A percentile compares a stretch with the other conserved stretches of the same genome.
These are phyloP conservation scores for Viola pubescens DNA, from an alignment of 441 rosid species.

Conservation along the genomic window DNA sequence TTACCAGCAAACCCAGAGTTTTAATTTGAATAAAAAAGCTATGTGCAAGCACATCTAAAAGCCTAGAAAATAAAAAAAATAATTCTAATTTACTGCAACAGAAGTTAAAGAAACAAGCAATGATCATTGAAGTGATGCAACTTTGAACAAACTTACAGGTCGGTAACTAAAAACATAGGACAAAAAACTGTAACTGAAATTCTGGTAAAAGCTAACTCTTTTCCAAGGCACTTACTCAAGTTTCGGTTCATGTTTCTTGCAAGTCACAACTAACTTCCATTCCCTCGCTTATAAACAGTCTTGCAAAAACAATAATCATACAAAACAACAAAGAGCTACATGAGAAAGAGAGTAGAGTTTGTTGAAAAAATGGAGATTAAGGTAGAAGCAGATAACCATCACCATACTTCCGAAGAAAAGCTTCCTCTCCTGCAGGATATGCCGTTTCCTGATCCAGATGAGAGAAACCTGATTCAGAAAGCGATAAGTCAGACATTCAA, in stretches of 20 bases:
- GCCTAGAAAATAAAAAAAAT: not conserved
- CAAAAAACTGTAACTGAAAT: constrained; percentile 1
- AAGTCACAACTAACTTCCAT: constrained; percentile 25
- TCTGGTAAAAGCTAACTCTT: constrained; percentile 3
- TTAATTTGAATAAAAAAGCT: no score
- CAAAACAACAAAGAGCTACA: not conserved
- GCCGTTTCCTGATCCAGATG: constrained; percentile 29
- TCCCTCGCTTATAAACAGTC: constrained; percentile 13
- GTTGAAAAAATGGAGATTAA: constrained; percentile 38
- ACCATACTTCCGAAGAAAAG: constrained; percentile 25
- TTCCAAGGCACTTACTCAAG: not conserved
- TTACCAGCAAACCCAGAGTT: no score
- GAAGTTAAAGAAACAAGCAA: not conserved
- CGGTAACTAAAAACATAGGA: not conserved
- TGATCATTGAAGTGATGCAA: not conserved
- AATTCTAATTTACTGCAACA: not conserved
- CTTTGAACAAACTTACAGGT: no score
- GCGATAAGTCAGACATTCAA: constrained; percentile 68
- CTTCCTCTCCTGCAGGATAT: constrained; percentile 31
- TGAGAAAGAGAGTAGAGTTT: not conserved
- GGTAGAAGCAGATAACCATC: constrained; percentile 24
- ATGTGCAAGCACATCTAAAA: not conserved
- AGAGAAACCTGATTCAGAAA: constrained; percentile 43
- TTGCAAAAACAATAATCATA: not conserved
- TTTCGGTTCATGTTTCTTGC: constrained; percentile 32